Evolutionary conservation across 2,329 filamentous ascomycete species (phyloP).

Genomic region (Fusarium sp.): DNA sequence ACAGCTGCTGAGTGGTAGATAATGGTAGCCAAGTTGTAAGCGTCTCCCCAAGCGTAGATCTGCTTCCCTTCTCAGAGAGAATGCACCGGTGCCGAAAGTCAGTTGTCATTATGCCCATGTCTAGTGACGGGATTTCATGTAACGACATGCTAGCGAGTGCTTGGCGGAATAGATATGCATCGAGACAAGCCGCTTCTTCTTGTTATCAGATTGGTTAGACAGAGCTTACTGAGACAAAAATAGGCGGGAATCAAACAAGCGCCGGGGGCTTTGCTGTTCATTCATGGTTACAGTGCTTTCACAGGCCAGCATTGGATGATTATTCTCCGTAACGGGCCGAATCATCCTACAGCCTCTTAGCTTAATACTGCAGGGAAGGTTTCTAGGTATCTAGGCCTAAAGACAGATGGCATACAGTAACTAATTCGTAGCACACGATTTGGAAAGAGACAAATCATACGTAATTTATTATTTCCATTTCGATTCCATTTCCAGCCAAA

Average conservation of each 20-base stretch:
- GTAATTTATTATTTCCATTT: neutral
- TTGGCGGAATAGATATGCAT: conserved; percentile 23
- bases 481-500: conserved; percentile 31
- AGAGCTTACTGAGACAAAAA: conserved; percentile 25
- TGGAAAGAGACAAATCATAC: conserved; percentile 4
- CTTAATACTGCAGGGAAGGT: neutral
- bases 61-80: conserved; percentile 19
- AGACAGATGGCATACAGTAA: neutral
- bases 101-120: conserved; percentile 25
- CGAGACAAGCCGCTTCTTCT: conserved; percentile 25
- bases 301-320: conserved; percentile 17
- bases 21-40: conserved; percentile 9
- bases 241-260: conserved; percentile 36
- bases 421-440: conserved; percentile 12
- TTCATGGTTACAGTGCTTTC: conserved; percentile 25
- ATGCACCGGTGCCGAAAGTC: conserved; percentile 24
- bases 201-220: conserved; percentile 18
- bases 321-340: conserved; percentile 31
- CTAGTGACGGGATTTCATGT: conserved; percentile 20
- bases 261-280: conserved; percentile 16
- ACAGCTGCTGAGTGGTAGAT: conserved; percentile 7
- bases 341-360: conserved; percentile 19
- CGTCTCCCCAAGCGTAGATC: conserved; percentile 29
- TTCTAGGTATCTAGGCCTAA: neutral
- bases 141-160: conserved; percentile 19